These are phyloP conservation scores for Aspergillus aculeatus DNA, from an alignment of 2,329 filamentous ascomycete species.

Conservation along the genomic window DNA sequence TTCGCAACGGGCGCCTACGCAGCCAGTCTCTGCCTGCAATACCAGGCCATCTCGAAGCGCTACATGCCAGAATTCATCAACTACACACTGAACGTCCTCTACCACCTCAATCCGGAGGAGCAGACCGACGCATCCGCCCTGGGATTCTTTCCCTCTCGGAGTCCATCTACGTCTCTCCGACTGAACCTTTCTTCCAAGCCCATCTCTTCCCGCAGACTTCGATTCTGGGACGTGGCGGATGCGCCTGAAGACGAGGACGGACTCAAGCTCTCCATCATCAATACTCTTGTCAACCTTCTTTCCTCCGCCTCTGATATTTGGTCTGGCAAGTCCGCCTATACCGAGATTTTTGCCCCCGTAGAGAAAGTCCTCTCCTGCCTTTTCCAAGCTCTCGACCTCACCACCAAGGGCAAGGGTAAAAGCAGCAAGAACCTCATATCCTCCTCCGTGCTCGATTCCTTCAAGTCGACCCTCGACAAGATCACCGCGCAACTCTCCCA, in stretches of 20 bases:
- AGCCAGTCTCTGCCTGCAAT: constrained; percentile 75
- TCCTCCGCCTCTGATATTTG: constrained; percentile 70
- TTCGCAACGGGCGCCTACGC: constrained; percentile 74
- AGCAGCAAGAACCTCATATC: constrained; percentile 54
- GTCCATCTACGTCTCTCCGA: constrained; percentile 53
- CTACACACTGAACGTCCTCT: constrained; percentile 73
- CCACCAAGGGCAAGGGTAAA: not conserved
- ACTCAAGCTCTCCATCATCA: constrained; percentile 60
- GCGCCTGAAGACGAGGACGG: constrained; percentile 33
- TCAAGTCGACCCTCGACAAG: constrained; percentile 34
- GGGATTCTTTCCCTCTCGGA: constrained; percentile 62
- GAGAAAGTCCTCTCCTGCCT: constrained; percentile 62
- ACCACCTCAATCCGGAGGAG: constrained; percentile 61
- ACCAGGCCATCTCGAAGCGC: constrained; percentile 78
- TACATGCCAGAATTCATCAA: constrained; percentile 87
- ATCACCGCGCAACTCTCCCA: constrained; percentile 51
- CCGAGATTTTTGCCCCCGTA: constrained; percentile 72
- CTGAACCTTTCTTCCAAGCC: constrained; percentile 38
- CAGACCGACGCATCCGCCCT: constrained; percentile 40
- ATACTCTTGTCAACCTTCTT: constrained; percentile 65
- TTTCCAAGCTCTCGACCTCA: constrained; percentile 37
- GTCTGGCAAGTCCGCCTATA: constrained; percentile 70
- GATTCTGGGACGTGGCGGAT: constrained; percentile 56
- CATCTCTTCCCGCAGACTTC: constrained; percentile 52
- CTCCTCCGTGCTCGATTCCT: constrained; percentile 25